Evolutionary conservation across 176 grass and related monocot genomes (phyloP).

Genomic region (Lolium perenne): DNA sequence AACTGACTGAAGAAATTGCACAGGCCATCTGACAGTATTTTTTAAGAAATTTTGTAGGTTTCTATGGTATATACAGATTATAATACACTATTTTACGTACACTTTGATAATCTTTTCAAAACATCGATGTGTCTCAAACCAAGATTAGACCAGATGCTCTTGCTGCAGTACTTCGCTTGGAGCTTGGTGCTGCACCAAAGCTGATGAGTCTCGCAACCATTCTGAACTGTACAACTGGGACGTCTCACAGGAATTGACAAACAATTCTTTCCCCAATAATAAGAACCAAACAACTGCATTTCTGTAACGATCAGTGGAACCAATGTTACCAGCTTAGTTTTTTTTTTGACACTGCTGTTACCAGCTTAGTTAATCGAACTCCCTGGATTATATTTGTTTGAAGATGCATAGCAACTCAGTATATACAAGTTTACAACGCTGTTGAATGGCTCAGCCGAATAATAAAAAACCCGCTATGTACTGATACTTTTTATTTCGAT

Average conservation of each 20-base stretch:
- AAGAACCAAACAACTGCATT: background rate
- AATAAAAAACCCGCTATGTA: background rate
- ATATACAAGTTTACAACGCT: background rate
- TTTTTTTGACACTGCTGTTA: no score
- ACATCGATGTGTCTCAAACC: background rate
- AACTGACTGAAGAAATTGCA: background rate
- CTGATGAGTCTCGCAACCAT: background rate
- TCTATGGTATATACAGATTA: background rate
- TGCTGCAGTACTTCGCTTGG: background rate
- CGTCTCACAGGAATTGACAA: background rate
- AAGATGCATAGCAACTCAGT: constrained; percentile 2
- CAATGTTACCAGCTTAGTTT: no score
- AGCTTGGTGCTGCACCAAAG: background rate
- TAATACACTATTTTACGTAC: background rate
- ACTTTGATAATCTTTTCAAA: no score
- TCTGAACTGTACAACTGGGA: background rate
- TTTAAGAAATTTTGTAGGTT: background rate
- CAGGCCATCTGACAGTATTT: background rate
- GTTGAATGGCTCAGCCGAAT: background rate
- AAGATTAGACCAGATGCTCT: background rate
- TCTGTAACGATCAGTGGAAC: background rate
- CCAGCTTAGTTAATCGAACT: no score
- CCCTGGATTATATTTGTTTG: background rate
- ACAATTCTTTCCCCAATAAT: background rate
- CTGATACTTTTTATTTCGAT: background rate